Conservation (phyloP, 371 early-diverging fungal species). For the Blastocladiella emersonii region DNA sequence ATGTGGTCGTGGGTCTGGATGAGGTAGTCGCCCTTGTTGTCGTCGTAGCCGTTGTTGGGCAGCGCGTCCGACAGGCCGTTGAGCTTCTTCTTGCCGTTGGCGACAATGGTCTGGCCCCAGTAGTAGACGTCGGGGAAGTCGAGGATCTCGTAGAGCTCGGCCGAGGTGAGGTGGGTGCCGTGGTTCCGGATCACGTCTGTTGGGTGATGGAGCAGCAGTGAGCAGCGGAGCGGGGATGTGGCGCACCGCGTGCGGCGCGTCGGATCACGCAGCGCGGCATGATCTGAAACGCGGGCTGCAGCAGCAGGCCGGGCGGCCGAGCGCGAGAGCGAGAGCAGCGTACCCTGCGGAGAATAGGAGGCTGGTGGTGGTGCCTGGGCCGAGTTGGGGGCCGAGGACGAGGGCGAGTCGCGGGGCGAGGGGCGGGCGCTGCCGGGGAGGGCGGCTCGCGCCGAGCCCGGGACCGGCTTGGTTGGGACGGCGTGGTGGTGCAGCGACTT, state of each 20-base stretch:
- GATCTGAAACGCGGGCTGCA: too few relatives aligned
- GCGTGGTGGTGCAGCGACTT: too few relatives aligned
- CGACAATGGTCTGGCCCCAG: conserved; percentile 50
- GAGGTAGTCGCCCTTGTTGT: conserved; percentile 84
- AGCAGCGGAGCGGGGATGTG: too few relatives aligned
- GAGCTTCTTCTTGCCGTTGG: conserved; percentile 11
- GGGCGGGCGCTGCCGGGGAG: too few relatives aligned
- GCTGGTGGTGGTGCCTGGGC: not conserved
- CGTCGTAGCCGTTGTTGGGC: conserved; percentile 64
- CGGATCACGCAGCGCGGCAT: not conserved
- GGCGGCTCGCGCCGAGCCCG: too few relatives aligned
- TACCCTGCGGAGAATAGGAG: too few relatives aligned
- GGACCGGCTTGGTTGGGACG: too few relatives aligned
- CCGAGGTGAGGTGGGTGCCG: conserved; percentile 38
- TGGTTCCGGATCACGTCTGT: not conserved
- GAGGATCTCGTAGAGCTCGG: conserved; percentile 70
- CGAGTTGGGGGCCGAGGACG: too few relatives aligned
- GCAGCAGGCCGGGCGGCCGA: too few relatives aligned
- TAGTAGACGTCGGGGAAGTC: conserved; percentile 70
- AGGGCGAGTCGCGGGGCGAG: too few relatives aligned
- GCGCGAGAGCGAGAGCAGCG: too few relatives aligned
- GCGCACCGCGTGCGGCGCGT: not conserved
- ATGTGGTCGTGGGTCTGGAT: conserved; percentile 76
- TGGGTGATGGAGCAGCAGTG: too few relatives aligned
- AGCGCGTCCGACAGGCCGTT: conserved; percentile 18